These are phyloP conservation scores for Zoysia matrella DNA, from an alignment of 202 grass and related monocot species.

Conservation along the genomic window DNA sequence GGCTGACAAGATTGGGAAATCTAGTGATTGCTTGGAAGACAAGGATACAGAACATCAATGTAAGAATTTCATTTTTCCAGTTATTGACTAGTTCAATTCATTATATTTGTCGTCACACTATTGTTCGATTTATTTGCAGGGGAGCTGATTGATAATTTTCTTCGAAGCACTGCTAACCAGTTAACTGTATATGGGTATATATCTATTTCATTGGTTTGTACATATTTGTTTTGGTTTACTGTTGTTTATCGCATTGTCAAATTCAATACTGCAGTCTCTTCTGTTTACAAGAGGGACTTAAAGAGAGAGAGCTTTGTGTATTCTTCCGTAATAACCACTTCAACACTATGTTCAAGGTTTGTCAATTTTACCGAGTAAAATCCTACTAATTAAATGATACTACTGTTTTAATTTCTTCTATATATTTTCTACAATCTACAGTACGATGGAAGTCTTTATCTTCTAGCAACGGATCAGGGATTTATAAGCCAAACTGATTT, in stretches of 20 bases:
- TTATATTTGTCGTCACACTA: constrained; percentile 36
- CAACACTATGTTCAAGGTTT: constrained; percentile 99
- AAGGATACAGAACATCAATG: constrained; percentile 63
- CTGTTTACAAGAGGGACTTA: constrained; percentile 96
- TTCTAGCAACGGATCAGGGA: constrained; percentile 98
- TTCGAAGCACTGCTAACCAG: constrained; percentile 84
- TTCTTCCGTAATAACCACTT: constrained; percentile 99
- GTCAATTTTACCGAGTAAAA: constrained; percentile 34
- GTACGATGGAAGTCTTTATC: constrained; percentile 84
- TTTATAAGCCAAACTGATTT: constrained; percentile 96
- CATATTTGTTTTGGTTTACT: constrained; percentile 24
- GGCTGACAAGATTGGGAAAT: constrained; percentile 55
- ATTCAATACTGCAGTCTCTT: constrained; percentile 71
- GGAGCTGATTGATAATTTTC: constrained; percentile 86
- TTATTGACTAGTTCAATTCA: constrained; percentile 9
- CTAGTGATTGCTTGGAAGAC: constrained; percentile 44
- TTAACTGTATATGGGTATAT: constrained; percentile 93
- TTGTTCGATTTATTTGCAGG: constrained; percentile 60
- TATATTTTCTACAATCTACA: constrained; percentile 43
- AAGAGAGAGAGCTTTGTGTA: constrained; percentile 91
- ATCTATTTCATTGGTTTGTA: constrained; percentile 21
- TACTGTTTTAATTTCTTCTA: constrained; percentile 16
- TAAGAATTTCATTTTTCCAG: constrained; percentile 44
- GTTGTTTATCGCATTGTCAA: constrained; percentile 24
- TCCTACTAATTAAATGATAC: constrained; percentile 27